A percentile compares a stretch with the other conserved stretches of the same genome.
These are phyloP conservation scores for Fusarium tuaranense DNA, from an alignment of 2,329 filamentous ascomycete genomes.

Conservation along the genomic window DNA sequence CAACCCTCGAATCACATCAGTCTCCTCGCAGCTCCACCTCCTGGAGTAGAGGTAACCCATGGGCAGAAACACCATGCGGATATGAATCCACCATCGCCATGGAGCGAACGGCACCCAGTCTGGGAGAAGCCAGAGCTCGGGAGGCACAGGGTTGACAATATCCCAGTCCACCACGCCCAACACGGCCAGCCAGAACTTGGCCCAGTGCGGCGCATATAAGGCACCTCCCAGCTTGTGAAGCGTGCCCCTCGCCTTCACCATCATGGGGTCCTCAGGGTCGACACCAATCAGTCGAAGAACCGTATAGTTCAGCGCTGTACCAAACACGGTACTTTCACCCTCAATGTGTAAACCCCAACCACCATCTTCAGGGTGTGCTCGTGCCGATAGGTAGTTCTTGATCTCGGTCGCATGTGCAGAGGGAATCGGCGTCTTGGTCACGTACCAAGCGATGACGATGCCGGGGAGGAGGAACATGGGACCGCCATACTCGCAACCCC, in stretches of 20 bases:
- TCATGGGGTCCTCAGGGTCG: slow-evolving; percentile 82
- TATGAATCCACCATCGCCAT: slow-evolving; percentile 98
- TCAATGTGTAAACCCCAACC: slow-evolving; percentile 98
- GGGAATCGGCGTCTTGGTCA: slow-evolving; percentile 88
- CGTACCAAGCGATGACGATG: slow-evolving; percentile 86
- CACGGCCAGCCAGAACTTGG: slow-evolving; percentile 94
- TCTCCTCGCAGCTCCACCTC: slow-evolving; percentile 81
- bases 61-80: slow-evolving; percentile 93
- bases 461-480: slow-evolving; percentile 96
- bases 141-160: slow-evolving; percentile 92
- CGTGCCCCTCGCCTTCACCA: slow-evolving; percentile 85
- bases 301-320: slow-evolving; percentile 89
- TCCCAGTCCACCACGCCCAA: slow-evolving; percentile 90
- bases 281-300: slow-evolving; percentile 84
- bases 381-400: slow-evolving; percentile 89
- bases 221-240: slow-evolving; percentile 90
- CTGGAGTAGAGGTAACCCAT: slow-evolving; percentile 94
- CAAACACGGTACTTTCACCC: slow-evolving; percentile 91
- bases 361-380: slow-evolving; percentile 88
- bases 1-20: slow-evolving; percentile 77
- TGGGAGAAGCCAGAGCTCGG: slow-evolving; percentile 92
- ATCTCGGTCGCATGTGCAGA: slow-evolving; percentile 86
- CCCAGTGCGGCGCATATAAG: slow-evolving; percentile 88
- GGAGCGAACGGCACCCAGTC: slow-evolving; percentile 92
- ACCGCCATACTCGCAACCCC: slow-evolving; percentile 97